Evolutionary conservation across 495 filamentous ascomycete genomes (phyloP).

Genomic region (Cryomyces antarcticus): DNA sequence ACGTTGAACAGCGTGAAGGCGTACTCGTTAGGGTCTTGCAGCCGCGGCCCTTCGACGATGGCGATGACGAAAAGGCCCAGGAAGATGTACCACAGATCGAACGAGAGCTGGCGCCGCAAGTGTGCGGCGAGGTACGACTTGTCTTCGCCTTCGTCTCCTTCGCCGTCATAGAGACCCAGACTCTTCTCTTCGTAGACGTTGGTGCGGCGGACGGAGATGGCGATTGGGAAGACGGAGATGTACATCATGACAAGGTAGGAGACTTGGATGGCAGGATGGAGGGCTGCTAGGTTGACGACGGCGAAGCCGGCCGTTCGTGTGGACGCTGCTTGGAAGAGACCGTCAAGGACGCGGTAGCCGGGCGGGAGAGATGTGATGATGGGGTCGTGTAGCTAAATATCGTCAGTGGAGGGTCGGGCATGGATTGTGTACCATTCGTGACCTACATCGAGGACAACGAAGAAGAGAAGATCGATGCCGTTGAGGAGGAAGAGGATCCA

Average conservation of each 20-base stretch:
- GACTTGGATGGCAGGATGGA: constrained; percentile 84
- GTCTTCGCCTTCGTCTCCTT: constrained; percentile 27
- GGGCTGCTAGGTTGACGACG: constrained; percentile 47
- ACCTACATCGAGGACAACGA: constrained; percentile 72
- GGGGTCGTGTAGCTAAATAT: constrained; percentile 40
- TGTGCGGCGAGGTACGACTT: constrained; percentile 73
- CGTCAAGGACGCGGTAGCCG: constrained; percentile 57
- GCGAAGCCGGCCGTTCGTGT: constrained; percentile 80
- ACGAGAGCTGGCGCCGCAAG: constrained; percentile 73
- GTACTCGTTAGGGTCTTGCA: constrained; percentile 34
- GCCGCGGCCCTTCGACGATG: constrained; percentile 52
- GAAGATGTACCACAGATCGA: constrained; percentile 90
- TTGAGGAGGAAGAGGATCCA: constrained; percentile 68
- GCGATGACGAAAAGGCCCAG: constrained; percentile 72
- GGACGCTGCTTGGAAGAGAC: constrained; percentile 68
- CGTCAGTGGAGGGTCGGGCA: constrained; percentile 3
- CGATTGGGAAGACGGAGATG: constrained; percentile 89
- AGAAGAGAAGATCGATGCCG: constrained; percentile 65
- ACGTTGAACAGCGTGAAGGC: constrained; percentile 62
- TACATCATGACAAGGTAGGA: constrained; percentile 99
- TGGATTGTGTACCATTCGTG: not conserved
- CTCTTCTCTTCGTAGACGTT: constrained; percentile 96
- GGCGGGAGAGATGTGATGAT: constrained; percentile 38
- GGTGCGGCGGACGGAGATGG: constrained; percentile 78
- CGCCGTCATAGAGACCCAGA: constrained; percentile 51